phyloP scores from a whole-genome alignment of 352 stramenopile species.

The Globisporangium camurandrum region DNA sequence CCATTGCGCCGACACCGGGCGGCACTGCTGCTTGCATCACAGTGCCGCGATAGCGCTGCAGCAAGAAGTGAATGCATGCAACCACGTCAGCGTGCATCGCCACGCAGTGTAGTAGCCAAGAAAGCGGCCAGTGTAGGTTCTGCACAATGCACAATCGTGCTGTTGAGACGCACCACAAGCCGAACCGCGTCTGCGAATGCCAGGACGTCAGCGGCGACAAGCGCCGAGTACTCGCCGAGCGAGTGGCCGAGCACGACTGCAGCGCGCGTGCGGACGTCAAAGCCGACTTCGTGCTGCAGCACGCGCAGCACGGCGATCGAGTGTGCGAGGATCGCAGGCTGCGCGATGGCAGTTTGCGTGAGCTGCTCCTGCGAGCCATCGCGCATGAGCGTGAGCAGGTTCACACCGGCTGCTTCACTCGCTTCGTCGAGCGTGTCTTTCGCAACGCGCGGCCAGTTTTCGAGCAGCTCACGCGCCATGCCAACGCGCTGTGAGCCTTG shows the following conservation, averaged over 20 bases:
- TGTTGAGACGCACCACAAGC: constrained; percentile 40
- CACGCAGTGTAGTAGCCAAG: too few relatives aligned
- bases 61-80: not conserved
- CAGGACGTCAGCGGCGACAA: constrained; percentile 61
- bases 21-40: constrained; percentile 66
- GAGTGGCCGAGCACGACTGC: constrained; percentile 69
- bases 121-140: too few relatives aligned
- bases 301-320: constrained; percentile 71
- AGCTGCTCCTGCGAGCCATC: constrained; percentile 55
- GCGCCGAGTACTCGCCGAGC: constrained; percentile 81
- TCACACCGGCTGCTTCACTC: constrained; percentile 59
- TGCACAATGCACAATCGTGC: too few relatives aligned
- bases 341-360: constrained; percentile 62
- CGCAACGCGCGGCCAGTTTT: constrained; percentile 52
- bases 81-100: too few relatives aligned
- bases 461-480: constrained; percentile 68
- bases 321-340: constrained; percentile 75
- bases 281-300: constrained; percentile 50
- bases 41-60: constrained; percentile 50
- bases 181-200: constrained; percentile 53
- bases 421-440: constrained; percentile 65
- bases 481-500: constrained; percentile 79
- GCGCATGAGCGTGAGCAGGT: constrained; percentile 45
- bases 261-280: constrained; percentile 22
- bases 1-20: constrained; percentile 54